Evolutionary conservation across 2,329 filamentous ascomycete genomes (phyloP).

Genomic region (Trichophyton mentagrophytes): DNA sequence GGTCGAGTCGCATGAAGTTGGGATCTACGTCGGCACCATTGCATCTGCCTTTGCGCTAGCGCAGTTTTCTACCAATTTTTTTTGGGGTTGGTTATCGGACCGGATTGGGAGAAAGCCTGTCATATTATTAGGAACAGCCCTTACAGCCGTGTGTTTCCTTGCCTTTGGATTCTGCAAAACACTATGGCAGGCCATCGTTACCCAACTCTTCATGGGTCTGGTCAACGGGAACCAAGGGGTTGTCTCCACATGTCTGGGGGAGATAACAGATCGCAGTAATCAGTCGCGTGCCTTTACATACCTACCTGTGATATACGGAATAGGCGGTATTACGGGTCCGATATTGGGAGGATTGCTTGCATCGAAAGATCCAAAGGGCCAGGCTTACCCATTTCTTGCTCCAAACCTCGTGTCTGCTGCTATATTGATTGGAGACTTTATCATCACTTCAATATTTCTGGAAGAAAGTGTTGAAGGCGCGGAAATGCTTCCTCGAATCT

Average conservation of each 20-base stretch:
- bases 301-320: slow-evolving; percentile 86
- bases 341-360: slow-evolving; percentile 80
- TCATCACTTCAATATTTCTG: slow-evolving; percentile 65
- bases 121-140: slow-evolving; percentile 66
- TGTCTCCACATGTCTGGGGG: slow-evolving; percentile 83
- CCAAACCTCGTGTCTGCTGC: slow-evolving; percentile 70
- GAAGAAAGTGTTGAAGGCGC: slow-evolving; percentile 71
- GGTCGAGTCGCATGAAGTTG: slow-evolving; percentile 56
- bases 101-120: slow-evolving; percentile 69
- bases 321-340: slow-evolving; percentile 86
- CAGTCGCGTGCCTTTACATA: slow-evolving; percentile 91
- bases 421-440: slow-evolving; percentile 58
- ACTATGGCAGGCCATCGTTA: slow-evolving; percentile 71
- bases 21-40: slow-evolving; percentile 78
- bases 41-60: slow-evolving; percentile 86
- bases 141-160: slow-evolving; percentile 68
- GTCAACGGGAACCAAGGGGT: slow-evolving; percentile 92
- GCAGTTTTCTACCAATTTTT: slow-evolving; percentile 82
- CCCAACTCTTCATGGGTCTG: slow-evolving; percentile 81
- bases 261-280: slow-evolving; percentile 89
- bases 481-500: slow-evolving; percentile 47
- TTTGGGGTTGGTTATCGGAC: slow-evolving; percentile 79
- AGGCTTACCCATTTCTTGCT: slow-evolving; percentile 63
- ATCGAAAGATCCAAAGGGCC: slow-evolving; percentile 42
- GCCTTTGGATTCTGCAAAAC: slow-evolving; percentile 76